Evolutionary conservation across 225 moss, liverwort and hornwort genomes (phyloP).

Genomic region (Asterella californica): DNA sequence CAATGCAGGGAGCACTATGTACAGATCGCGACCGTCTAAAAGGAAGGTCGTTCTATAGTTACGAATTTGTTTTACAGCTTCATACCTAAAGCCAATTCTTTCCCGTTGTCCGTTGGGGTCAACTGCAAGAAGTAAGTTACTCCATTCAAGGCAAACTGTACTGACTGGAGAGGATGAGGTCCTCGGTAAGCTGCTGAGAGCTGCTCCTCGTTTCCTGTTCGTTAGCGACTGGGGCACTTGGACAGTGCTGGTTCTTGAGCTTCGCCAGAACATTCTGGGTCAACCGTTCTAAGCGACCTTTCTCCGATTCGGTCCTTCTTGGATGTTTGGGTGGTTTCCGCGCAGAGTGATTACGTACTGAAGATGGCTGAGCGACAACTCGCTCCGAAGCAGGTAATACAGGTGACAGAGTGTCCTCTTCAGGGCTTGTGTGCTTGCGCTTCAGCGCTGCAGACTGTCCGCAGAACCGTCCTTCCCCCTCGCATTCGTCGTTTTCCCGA

Average conservation of each 20-base stretch:
- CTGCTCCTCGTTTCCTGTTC: constrained; percentile 10
- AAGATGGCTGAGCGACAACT: neutral
- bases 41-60: neutral
- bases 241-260: constrained; percentile 20
- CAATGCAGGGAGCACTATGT: too few relatives aligned
- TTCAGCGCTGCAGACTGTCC: neutral
- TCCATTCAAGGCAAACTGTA: constrained; percentile 30
- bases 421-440: neutral
- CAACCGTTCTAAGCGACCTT: constrained; percentile 1
- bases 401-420: neutral
- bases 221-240: neutral
- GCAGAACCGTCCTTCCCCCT: neutral
- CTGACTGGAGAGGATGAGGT: constrained; percentile 34
- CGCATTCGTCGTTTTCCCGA: neutral
- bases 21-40: neutral
- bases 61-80: neutral
- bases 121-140: neutral
- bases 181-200: constrained; percentile 27
- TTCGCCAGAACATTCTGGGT: constrained; percentile 36
- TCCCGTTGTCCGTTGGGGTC: neutral
- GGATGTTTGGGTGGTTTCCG: constrained; percentile 23
- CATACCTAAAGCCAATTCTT: neutral
- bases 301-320: constrained; percentile 6
- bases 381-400: neutral
- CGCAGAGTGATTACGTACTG: constrained; percentile 6